These are phyloP conservation scores for Phytophthora sansomeana DNA, from an alignment of 352 stramenopile species.

Conservation along the genomic window DNA sequence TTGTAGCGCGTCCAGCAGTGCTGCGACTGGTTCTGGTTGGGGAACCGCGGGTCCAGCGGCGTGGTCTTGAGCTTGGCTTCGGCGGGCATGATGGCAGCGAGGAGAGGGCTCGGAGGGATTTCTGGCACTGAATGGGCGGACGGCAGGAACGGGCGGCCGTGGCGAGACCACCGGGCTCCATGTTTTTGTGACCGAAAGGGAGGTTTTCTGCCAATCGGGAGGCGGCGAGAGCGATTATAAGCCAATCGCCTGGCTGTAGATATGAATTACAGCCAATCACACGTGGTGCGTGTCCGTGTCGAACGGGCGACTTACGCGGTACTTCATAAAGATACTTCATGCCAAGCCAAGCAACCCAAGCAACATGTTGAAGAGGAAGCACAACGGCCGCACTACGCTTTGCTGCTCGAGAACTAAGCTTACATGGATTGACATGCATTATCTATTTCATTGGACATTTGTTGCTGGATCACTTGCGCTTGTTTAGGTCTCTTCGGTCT, in stretches of 20 bases:
- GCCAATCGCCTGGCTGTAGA: conserved; percentile 15
- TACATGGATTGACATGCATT: too few species aligned
- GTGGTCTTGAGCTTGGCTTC: conserved; percentile 82
- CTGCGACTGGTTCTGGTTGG: conserved; percentile 89
- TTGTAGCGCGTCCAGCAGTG: conserved; percentile 96
- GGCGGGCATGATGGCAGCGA: conserved; percentile 49
- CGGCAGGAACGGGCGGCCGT: conserved; percentile 35
- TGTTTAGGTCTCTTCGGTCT: too few species aligned
- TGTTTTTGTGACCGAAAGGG: conserved; percentile 49
- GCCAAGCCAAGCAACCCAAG: too few species aligned
- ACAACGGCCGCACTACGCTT: too few species aligned
- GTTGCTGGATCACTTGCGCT: too few species aligned
- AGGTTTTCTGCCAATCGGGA: conserved; percentile 39
- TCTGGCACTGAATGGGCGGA: conserved; percentile 37
- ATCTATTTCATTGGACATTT: too few species aligned
- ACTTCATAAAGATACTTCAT: not conserved
- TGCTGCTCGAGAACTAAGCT: too few species aligned
- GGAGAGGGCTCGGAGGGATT: conserved; percentile 13
- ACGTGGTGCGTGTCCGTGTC: not conserved
- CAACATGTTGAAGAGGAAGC: too few species aligned
- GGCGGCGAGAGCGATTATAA: conserved; percentile 6
- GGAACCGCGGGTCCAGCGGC: conserved; percentile 87
- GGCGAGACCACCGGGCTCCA: conserved; percentile 38
- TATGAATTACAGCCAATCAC: conserved; percentile 14
- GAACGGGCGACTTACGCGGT: not conserved